Percentiles rank a stretch among this genome's conserved stretches.
phyloP scores from a whole-genome alignment of 1,284 basidiomycete species.

The Cryptococcus jaspeensis region DNA sequence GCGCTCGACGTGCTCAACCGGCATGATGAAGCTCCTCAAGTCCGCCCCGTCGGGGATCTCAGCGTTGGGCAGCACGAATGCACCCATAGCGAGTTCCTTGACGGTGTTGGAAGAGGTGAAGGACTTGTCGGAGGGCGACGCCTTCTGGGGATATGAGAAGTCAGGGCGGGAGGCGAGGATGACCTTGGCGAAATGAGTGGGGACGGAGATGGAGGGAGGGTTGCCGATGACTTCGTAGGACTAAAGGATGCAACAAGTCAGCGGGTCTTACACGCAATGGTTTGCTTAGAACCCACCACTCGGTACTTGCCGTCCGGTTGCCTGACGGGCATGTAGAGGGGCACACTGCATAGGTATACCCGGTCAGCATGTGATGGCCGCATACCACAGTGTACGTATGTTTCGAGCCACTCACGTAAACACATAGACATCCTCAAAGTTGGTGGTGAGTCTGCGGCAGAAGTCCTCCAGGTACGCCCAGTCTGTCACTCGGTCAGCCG shows the following conservation, averaged over 20 bases:
- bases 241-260: constrained; percentile 50
- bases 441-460: constrained; percentile 80
- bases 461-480: constrained; percentile 98
- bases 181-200: constrained; percentile 98
- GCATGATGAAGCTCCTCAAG: constrained; percentile 73
- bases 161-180: constrained; percentile 74
- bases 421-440: constrained; percentile 91
- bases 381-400: not conserved
- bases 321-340: constrained; percentile 87
- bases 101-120: constrained; percentile 46
- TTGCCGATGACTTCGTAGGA: constrained; percentile 90
- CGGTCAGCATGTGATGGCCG: not conserved
- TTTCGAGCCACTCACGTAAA: constrained; percentile 67
- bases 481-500: constrained; percentile 57
- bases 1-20: constrained; percentile 81
- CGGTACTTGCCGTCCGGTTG: constrained; percentile 89
- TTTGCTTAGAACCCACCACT: constrained; percentile 62
- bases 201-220: constrained; percentile 85
- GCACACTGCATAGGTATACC: constrained; percentile 55
- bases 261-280: not conserved
- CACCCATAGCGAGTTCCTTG: constrained; percentile 76
- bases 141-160: constrained; percentile 67
- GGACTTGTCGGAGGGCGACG: constrained; percentile 23
- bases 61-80: constrained; percentile 92
- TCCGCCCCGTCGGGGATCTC: constrained; percentile 80